A percentile compares a stretch with the other conserved stretches of the same genome.
Evolutionary conservation across 345 rosid genomes (phyloP).

Genomic region (Arabidopsis suecica): DNA sequence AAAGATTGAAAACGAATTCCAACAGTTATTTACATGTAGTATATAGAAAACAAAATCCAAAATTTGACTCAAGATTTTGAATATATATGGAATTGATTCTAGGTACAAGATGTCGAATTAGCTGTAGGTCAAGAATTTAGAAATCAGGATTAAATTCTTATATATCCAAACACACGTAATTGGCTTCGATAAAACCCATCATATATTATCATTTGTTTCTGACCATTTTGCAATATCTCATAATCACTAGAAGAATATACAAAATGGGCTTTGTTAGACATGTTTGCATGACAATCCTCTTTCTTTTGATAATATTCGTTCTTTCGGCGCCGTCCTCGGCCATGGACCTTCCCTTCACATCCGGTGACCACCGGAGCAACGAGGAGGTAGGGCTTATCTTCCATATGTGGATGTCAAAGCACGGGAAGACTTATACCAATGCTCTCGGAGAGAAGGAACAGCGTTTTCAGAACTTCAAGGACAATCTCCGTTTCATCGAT

Average conservation of each 20-base stretch:
- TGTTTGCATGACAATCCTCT: slow-evolving; percentile 41
- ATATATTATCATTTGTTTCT: neutral
- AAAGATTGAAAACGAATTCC: too few relatives aligned
- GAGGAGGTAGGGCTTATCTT: slow-evolving; percentile 60
- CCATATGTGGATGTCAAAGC: slow-evolving; percentile 73
- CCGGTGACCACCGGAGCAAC: slow-evolving; percentile 58
- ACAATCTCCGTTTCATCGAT: slow-evolving; percentile 77
- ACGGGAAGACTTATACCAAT: slow-evolving; percentile 63
- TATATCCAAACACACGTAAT: neutral
- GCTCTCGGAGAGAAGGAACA: slow-evolving; percentile 70
- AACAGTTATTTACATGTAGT: neutral
- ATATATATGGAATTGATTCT: neutral
- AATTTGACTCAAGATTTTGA: neutral
- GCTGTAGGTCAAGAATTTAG: neutral
- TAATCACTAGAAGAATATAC: slow-evolving; percentile 2
- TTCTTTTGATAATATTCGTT: slow-evolving; percentile 47
- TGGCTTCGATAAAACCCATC: neutral
- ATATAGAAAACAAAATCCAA: neutral
- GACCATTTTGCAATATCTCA: neutral
- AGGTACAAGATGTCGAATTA: neutral
- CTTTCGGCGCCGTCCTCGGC: slow-evolving; percentile 53
- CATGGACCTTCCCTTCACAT: slow-evolving; percentile 59
- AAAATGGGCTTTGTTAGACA: slow-evolving; percentile 48
- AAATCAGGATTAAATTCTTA: neutral
- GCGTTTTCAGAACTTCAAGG: slow-evolving; percentile 73